phyloP scores from a whole-genome alignment of 768 basidiomycete species.

The Pleurotus pulmonarius region DNA sequence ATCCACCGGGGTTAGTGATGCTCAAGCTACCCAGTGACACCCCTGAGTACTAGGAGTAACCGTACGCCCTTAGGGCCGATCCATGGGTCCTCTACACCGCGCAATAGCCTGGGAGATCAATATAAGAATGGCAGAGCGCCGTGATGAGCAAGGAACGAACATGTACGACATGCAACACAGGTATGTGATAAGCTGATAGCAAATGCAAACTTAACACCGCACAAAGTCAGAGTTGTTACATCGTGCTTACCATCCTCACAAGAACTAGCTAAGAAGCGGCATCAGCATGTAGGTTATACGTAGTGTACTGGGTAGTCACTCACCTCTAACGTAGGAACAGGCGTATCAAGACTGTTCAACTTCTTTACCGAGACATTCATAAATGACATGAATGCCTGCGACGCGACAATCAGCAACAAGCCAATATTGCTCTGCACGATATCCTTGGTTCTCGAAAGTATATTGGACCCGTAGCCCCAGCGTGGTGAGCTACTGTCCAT shows the following conservation, averaged over 20 bases:
- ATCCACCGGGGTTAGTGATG: background rate
- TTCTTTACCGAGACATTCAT: slow-evolving; percentile 66
- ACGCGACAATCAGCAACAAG: slow-evolving; percentile 50
- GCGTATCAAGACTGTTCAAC: slow-evolving; percentile 52
- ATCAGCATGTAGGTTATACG: background rate
- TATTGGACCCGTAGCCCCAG: background rate
- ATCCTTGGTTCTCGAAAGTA: background rate
- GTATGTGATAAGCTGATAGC: slow-evolving; percentile 45
- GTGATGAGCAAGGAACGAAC: slow-evolving; percentile 19
- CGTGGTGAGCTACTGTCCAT: background rate
- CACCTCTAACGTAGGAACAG: slow-evolving; percentile 57
- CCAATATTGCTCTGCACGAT: slow-evolving; percentile 44
- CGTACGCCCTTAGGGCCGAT: slow-evolving; percentile 71
- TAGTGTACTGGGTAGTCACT: slow-evolving; percentile 9
- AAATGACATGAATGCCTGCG: slow-evolving; percentile 57
- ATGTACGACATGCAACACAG: slow-evolving; percentile 49
- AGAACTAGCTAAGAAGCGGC: slow-evolving; percentile 38
- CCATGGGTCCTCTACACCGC: slow-evolving; percentile 47
- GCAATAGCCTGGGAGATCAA: slow-evolving; percentile 30
- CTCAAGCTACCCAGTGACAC: slow-evolving; percentile 53
- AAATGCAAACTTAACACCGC: slow-evolving; percentile 6
- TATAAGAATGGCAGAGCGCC: background rate
- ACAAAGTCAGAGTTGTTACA: background rate
- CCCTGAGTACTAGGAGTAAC: slow-evolving; percentile 50
- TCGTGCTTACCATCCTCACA: slow-evolving; percentile 50